Base-by-base conservation (phyloP, 805 yeast species). In the Metschnikowia similis region DNA sequence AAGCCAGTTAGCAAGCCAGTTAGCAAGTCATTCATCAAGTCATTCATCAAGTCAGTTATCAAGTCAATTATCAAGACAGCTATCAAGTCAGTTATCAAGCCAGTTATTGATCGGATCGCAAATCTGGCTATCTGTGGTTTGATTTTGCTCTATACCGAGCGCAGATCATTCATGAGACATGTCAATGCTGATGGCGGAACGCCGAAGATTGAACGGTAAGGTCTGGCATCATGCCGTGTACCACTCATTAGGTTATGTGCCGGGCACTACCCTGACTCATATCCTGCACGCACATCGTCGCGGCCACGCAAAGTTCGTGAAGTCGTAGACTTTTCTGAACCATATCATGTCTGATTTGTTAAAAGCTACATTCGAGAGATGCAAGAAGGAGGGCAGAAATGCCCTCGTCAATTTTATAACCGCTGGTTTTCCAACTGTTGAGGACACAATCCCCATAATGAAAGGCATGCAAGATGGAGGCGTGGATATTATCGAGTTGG, bases 391-490 rank as follows among this genome's bases (percentile, higher is more conserved):
- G 61, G 79, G 82, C 59, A 88, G 99, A 60, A 83, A 85, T 61
- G 97, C 97, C 39, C 77, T 94, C 59, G 86, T 94, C 44, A 88
- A 96, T 40, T 94, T 92, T 64, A 77, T 91, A 64, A 94, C 99
- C 26, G 97, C 96, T 3, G 99, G 97, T 16, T 89, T 75, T 71
- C 99, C 99, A 47, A 77, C 89, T 14, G 70, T 87, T 48, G 95
- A 85, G 48, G 96, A 87, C 56, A 91, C 99, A 1, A 75, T 94
- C 45, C 95, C 96, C 7, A 81, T 91, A 55, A 66, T 94, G 66
- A 80, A 84, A 65, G 92, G 94, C 21, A 81, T 94, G 72, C 98
- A 94, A 73, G 87, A 81, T 29, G 97, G 96, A 57, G 99, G 99
- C 50, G 95, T 87, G 35, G 98, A 94, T 64, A 80, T 94, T 54